Percentiles rank a stretch among this genome's conserved stretches.
phyloP scores from a whole-genome alignment of 805 yeast species.

The Metschnikowia cubensis region DNA sequence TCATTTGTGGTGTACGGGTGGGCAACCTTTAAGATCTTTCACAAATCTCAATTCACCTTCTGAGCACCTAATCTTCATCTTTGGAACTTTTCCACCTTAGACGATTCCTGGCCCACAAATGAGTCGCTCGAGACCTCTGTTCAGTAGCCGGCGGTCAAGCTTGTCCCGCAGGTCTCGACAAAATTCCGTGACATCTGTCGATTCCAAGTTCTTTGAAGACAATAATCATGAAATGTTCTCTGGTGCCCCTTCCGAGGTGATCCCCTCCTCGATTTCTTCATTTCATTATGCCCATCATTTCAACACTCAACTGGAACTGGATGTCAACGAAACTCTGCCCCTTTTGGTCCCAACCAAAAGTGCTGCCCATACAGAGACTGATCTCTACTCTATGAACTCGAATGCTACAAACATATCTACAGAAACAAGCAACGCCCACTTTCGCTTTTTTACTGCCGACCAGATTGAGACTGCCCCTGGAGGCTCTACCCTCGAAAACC shows the following conservation, averaged over 20 bases:
- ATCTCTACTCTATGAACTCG: slow-evolving; percentile 32
- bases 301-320: slow-evolving; percentile 17
- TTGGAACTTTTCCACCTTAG: background rate
- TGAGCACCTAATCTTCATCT: background rate
- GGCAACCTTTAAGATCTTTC: background rate
- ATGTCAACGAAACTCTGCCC: slow-evolving; percentile 34
- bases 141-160: slow-evolving; percentile 24
- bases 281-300: slow-evolving; percentile 68
- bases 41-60: background rate
- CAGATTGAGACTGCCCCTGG: slow-evolving; percentile 88
- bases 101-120: background rate
- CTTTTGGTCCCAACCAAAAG: slow-evolving; percentile 23
- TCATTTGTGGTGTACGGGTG: background rate
- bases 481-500: slow-evolving; percentile 67
- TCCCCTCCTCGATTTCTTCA: slow-evolving; percentile 74
- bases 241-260: slow-evolving; percentile 71
- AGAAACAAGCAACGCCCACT: slow-evolving; percentile 40
- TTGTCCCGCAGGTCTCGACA: slow-evolving; percentile 27
- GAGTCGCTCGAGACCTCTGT: slow-evolving; percentile 9
- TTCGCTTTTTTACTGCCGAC: slow-evolving; percentile 77
- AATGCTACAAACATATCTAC: slow-evolving; percentile 34
- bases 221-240: slow-evolving; percentile 69
- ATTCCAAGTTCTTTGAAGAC: slow-evolving; percentile 44
- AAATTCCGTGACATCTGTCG: slow-evolving; percentile 32
- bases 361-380: slow-evolving; percentile 22